Conservation (phyloP, 139 green algal genomes). For the Chlamydomonas urium region DNA sequence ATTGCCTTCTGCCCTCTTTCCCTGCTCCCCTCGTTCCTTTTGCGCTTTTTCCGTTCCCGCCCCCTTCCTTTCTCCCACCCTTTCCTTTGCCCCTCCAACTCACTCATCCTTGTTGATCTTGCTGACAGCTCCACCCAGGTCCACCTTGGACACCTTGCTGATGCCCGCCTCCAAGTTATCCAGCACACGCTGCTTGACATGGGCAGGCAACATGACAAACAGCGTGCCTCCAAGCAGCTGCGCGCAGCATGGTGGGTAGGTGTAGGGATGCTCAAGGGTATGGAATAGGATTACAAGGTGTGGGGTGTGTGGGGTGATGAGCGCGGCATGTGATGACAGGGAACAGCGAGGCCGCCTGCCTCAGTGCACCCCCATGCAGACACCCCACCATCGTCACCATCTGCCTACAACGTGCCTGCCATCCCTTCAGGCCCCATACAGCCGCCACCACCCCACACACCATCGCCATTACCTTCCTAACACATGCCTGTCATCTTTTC, state of each 20-base stretch:
- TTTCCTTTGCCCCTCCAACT: no score
- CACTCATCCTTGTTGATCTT: neutral
- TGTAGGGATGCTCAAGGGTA: neutral
- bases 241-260: neutral
- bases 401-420: no score
- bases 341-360: no score
- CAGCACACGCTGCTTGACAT: neutral
- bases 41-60: no score
- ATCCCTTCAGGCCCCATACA: no score
- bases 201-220: constrained; percentile 8
- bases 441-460: neutral
- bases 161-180: neutral
- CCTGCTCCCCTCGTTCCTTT: no score
- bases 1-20: no score
- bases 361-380: no score
- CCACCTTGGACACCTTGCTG: neutral
- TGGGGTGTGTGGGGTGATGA: neutral
- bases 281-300: neutral
- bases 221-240: constrained; percentile 8
- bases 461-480: neutral
- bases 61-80: no score
- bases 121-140: neutral
- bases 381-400: no score
- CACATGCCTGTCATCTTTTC: no score
- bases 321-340: no score